phyloP scores from a whole-genome alignment of 345 rosid species.

The Gossypium ekmanianum region DNA sequence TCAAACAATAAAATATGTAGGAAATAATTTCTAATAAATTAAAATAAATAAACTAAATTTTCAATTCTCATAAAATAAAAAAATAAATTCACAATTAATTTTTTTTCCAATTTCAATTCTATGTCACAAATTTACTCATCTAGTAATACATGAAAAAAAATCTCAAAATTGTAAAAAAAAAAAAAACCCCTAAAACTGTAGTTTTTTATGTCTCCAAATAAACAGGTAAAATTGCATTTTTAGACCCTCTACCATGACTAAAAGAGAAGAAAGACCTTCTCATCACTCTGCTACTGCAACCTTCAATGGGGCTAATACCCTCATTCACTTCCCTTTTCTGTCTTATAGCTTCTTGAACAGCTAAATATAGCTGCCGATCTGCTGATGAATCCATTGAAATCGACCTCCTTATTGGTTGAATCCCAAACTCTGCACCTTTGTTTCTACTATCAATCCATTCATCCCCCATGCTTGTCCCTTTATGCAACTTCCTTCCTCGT shows the following conservation, averaged over 20 bases:
- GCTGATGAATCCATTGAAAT: conserved; percentile 84
- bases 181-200: conserved; percentile 8
- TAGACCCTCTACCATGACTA: conserved; percentile 61
- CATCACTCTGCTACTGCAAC: conserved; percentile 43
- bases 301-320: conserved; percentile 39
- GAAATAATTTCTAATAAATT: too few relatives aligned
- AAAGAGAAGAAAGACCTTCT: conserved; percentile 71
- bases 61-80: too few relatives aligned
- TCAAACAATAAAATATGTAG: too few relatives aligned
- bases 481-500: conserved; percentile 38
- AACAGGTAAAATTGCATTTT: conserved; percentile 62
- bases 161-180: conserved; percentile 11
- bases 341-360: conserved; percentile 59
- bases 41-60: too few relatives aligned
- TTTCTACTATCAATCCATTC: conserved; percentile 71
- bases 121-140: conserved; percentile 24
- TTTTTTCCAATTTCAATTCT: conserved; percentile 20
- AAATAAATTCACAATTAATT: too few relatives aligned
- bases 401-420: conserved; percentile 79
- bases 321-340: conserved; percentile 38
- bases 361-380: conserved; percentile 51
- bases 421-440: conserved; percentile 46
- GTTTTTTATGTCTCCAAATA: conserved; percentile 45
- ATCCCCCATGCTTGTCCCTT: conserved; percentile 78
- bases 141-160: conserved; percentile 26